Base-by-base conservation (phyloP, 768 basidiomycete genomes). In the Leccinum boreale region DNA sequence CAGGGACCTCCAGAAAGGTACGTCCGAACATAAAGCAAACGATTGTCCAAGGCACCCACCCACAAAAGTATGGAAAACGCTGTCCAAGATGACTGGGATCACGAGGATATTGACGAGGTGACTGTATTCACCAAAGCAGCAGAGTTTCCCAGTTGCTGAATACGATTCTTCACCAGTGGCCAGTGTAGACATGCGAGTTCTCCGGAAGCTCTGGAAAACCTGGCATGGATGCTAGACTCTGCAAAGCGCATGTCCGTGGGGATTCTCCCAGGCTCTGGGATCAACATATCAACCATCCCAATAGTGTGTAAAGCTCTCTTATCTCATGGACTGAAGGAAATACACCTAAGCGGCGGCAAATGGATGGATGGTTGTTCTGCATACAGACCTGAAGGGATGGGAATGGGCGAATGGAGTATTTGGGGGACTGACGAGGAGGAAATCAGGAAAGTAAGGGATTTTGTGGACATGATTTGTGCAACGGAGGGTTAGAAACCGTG, bases 71-170 rank as follows among this genome's bases (percentile, higher is more conserved):
- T 71, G 67, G 64, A 70, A 70, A 23, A 78, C 81, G 49, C 74
- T 89, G n/a, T 76, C 76, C 47, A 73, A 73, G 23, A 83, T 90
- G 29, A 74, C 77, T 26, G 86, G 87, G 1, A 78, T 93, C 50
- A 85, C 85, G n/a, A 82, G 92, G 26, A 80, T 94, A 58, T 69
- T 93, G 52, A 92, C 92, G 12, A 92, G 91, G 91, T 86, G 66
- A 28, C 21, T 65, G 49, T 15, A n/a, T 52, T 21, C 29, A 31
- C 24, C n/a, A 26, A 36, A 19, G 26, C 26, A 44, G 8, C 11
- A 46, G 17, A 42, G 1, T 19, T 28, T 51, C 9, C 17, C 33
- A 29, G 60, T 23, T 21, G 19, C 33, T 52, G 7, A 57, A 56
- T 21, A 23, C n/a, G 1, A 39, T 57, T 58, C 56, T 58, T 56